These are phyloP conservation scores for Catunica adiposa DNA, from an alignment of 2,329 filamentous ascomycete species.

Conservation along the genomic window DNA sequence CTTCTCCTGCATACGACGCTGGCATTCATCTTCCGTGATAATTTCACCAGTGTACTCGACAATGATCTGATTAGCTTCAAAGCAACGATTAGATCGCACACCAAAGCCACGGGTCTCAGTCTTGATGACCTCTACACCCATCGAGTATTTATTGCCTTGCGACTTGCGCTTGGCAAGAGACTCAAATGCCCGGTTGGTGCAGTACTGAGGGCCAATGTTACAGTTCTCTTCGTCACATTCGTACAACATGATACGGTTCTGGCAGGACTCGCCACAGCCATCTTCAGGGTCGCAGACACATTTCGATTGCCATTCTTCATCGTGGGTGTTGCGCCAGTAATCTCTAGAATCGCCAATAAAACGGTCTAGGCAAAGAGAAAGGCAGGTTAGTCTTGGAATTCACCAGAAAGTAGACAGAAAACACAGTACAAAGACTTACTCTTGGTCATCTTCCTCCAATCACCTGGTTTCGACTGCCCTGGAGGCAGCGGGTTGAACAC, in stretches of 20 bases:
- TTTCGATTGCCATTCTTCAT: slow-evolving; percentile 51
- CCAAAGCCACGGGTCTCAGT: slow-evolving; percentile 79
- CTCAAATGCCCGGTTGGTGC: slow-evolving; percentile 77
- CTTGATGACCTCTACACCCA: slow-evolving; percentile 90
- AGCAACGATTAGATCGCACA: slow-evolving; percentile 76
- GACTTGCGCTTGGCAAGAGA: slow-evolving; percentile 59
- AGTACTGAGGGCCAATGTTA: slow-evolving; percentile 54
- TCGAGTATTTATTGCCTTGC: slow-evolving; percentile 68
- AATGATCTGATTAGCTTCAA: slow-evolving; percentile 82
- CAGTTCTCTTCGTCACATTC: slow-evolving; percentile 90
- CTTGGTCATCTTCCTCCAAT: slow-evolving; percentile 82
- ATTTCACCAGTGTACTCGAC: slow-evolving; percentile 98
- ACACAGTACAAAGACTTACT: slow-evolving; percentile 39
- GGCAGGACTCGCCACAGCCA: slow-evolving; percentile 76
- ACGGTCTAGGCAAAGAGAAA: slow-evolving; percentile 45
- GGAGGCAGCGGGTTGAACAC: slow-evolving; percentile 74
- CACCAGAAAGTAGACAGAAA: neutral
- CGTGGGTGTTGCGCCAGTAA: slow-evolving; percentile 64
- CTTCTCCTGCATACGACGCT: slow-evolving; percentile 77
- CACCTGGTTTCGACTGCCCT: slow-evolving; percentile 78
- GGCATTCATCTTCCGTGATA: slow-evolving; percentile 85
- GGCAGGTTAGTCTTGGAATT: slow-evolving; percentile 12
- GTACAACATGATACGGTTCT: slow-evolving; percentile 93
- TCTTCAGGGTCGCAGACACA: slow-evolving; percentile 64
- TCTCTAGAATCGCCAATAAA: slow-evolving; percentile 72